Percentiles rank a stretch among this genome's conserved stretches.
These are phyloP conservation scores for Salix udensis DNA, from an alignment of 345 rosid species.

Conservation along the genomic window DNA sequence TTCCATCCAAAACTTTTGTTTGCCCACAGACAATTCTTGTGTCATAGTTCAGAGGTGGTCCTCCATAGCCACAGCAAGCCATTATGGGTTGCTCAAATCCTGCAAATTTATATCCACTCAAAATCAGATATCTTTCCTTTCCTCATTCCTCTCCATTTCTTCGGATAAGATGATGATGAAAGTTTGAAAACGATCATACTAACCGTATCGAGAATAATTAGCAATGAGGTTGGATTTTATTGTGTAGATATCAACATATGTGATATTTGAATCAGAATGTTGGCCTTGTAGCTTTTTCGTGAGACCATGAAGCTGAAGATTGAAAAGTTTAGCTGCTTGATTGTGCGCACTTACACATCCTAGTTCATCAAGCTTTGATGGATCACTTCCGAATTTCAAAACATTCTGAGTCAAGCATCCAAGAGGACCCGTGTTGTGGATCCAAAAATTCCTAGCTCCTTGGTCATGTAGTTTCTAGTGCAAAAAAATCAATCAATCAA, in stretches of 20 bases:
- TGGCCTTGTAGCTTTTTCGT: constrained; percentile 62
- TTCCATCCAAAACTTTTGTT: constrained; percentile 70
- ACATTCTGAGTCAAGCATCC: constrained; percentile 93
- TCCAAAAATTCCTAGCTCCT: constrained; percentile 90
- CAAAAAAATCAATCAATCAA: constrained; percentile 4
- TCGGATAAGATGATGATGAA: background rate
- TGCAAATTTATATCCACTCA: constrained; percentile 27
- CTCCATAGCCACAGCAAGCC: constrained; percentile 96
- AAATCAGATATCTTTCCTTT: background rate
- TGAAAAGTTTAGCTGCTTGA: constrained; percentile 81
- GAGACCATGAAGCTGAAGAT: constrained; percentile 83
- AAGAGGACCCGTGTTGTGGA: constrained; percentile 91
- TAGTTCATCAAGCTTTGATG: constrained; percentile 71
- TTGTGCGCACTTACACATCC: constrained; percentile 81
- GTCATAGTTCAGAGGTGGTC: constrained; percentile 79
- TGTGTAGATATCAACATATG: constrained; percentile 71
- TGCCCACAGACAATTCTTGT: constrained; percentile 67
- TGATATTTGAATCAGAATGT: constrained; percentile 55
- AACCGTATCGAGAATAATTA: constrained; percentile 73
- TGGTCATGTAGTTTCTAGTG: constrained; percentile 62
- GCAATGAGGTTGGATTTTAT: constrained; percentile 69
- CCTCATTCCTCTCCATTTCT: background rate
- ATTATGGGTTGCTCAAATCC: constrained; percentile 86
- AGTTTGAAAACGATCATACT: constrained; percentile 1
- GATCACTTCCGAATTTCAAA: constrained; percentile 76